Base-by-base conservation (phyloP, 768 basidiomycete species). In the Candolleomyces efflorescens region DNA sequence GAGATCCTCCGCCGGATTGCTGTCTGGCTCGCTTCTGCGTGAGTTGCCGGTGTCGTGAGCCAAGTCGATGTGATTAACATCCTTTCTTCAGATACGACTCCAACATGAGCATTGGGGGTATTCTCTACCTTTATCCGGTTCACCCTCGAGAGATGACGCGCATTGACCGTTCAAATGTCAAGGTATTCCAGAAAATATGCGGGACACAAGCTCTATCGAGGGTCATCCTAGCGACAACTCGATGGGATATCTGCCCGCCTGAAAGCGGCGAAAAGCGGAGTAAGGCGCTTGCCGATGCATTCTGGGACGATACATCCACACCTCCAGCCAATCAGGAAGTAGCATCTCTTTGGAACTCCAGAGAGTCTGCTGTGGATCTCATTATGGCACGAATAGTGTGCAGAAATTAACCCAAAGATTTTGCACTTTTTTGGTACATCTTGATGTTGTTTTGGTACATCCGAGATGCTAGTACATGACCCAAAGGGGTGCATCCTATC, bases 201-300 rank as follows among this genome's bases (percentile, higher is more conserved):
- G 65, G 65, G 6, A 52, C 58, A 22, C 54, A 61, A 27, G 48
- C 54, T 7, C 47, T 72, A 11, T 51, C 57, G 0, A 71, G 62
- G 5, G 67, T 75, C 12, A 51, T 67, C 5, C 55, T 75, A 5
- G 64, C 59, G 12, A 71, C 72, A 9, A 73, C 72, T 6, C 70
- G 66, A 65, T 73, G 72, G 73, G 69, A 67, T 18, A 47, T 47
- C 3, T 47, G 46, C 13, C 46, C 46, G 5, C n/a, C 6, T 4
- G 32, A 53, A 32, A 37, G 7, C 20, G 51, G 38, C 7, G 27
- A 49, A 17, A 53, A 27, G 9, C 27, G 27, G 27, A 27, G 9
- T 3, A 3, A 9, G 27, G 27, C 3, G 9, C 4, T 27, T 27
- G 27, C 27, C 3, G 27, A 27, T 9, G 9, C 27, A 9, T 27